Percentiles rank a stretch among this genome's conserved stretches.
Conservation (phyloP, 2,329 filamentous ascomycete genomes). For the Fusarium transvaalense region DNA sequence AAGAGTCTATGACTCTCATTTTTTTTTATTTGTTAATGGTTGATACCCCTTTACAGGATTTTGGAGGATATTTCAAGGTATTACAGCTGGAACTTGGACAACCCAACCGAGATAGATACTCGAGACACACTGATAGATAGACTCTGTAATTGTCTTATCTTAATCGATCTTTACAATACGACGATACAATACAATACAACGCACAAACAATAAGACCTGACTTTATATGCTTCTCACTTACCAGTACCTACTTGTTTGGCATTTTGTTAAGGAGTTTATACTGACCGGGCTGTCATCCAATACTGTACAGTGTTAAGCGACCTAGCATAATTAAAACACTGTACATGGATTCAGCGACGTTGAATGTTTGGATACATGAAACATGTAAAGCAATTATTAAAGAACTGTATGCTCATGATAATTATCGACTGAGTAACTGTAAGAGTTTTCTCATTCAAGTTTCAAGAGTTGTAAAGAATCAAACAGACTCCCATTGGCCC, state of each 20-base stretch:
- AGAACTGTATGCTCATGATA: background rate
- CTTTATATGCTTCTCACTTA: background rate
- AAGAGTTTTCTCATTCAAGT: background rate
- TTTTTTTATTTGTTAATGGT: conserved; percentile 40
- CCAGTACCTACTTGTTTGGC: background rate
- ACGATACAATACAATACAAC: background rate
- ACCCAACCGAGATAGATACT: conserved; percentile 13
- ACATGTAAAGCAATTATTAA: background rate
- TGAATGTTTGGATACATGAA: background rate
- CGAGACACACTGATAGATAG: conserved; percentile 2
- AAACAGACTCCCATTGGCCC: conserved; percentile 3
- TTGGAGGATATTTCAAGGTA: conserved; percentile 13
- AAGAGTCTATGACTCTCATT: conserved; percentile 29
- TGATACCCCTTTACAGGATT: conserved; percentile 44
- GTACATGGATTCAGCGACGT: background rate
- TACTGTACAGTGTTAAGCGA: background rate
- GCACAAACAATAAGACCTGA: background rate
- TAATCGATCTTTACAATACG: conserved; percentile 17
- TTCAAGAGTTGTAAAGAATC: background rate
- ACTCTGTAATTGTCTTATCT: conserved; percentile 23
- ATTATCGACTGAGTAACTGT: background rate
- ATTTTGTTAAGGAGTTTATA: background rate
- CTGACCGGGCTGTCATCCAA: background rate
- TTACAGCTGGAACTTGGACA: conserved; percentile 15
- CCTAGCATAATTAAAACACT: background rate